A percentile compares a stretch with the other conserved stretches of the same genome.
phyloP scores from a whole-genome alignment of 2,329 filamentous ascomycete species.

The Trichoderma sp. region DNA sequence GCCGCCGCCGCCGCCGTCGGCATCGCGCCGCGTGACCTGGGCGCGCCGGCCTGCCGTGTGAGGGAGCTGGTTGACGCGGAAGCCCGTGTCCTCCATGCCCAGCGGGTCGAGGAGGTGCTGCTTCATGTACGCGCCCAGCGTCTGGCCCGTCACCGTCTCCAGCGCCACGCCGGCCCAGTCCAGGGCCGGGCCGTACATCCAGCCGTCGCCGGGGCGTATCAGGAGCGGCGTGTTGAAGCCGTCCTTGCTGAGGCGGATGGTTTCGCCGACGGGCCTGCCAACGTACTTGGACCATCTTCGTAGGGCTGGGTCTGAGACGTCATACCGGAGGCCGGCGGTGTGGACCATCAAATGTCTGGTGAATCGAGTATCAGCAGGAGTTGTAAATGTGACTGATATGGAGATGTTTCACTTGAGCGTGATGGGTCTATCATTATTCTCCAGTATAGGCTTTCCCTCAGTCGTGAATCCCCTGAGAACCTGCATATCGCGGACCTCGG shows the following conservation, averaged over 20 bases:
- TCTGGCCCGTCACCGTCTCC: slow-evolving; percentile 44
- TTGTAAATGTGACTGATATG: too few relatives aligned
- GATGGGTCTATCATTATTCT: slow-evolving; percentile 43
- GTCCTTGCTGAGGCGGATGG: slow-evolving; percentile 40
- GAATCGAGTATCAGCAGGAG: neutral
- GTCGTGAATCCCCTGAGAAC: slow-evolving; percentile 45
- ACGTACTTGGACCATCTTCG: slow-evolving; percentile 44
- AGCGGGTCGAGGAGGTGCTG: slow-evolving; percentile 43
- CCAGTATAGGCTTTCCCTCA: slow-evolving; percentile 43
- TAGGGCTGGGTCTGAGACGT: slow-evolving; percentile 45
- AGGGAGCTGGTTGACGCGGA: slow-evolving; percentile 41
- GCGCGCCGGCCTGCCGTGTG: slow-evolving; percentile 32
- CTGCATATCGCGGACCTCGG: slow-evolving; percentile 40
- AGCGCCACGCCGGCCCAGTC: slow-evolving; percentile 54
- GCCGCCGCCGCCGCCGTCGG: slow-evolving; percentile 8
- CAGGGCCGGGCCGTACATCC: slow-evolving; percentile 51
- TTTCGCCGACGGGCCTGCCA: slow-evolving; percentile 38
- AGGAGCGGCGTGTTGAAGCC: slow-evolving; percentile 48
- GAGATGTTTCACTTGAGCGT: slow-evolving; percentile 41
- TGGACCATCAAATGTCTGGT: slow-evolving; percentile 49
- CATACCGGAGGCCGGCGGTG: slow-evolving; percentile 51
- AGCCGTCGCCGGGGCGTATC: slow-evolving; percentile 51
- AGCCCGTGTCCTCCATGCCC: slow-evolving; percentile 43
- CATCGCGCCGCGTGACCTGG: slow-evolving; percentile 32
- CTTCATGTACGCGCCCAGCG: slow-evolving; percentile 45